These are phyloP conservation scores for Geoglossum glabrum DNA, from an alignment of 495 filamentous ascomycete species.

Conservation along the genomic window DNA sequence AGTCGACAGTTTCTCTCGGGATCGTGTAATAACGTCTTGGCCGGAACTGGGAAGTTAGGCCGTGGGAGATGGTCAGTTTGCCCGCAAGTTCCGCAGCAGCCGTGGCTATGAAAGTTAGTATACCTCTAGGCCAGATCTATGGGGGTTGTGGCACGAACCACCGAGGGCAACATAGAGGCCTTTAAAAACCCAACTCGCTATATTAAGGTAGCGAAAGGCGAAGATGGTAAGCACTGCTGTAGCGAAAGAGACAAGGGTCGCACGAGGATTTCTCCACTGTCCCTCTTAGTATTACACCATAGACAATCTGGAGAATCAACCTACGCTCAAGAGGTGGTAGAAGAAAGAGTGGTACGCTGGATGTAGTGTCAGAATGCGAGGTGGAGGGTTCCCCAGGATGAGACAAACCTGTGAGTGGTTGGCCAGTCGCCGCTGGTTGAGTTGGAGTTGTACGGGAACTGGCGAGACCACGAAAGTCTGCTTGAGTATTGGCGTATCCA, in stretches of 20 bases:
- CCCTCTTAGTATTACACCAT: neutral
- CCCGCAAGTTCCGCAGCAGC: slow-evolving; percentile 60
- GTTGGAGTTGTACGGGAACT: slow-evolving; percentile 45
- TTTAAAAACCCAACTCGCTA: slow-evolving; percentile 79
- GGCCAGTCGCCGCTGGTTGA: slow-evolving; percentile 55
- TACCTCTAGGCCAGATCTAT: slow-evolving; percentile 1
- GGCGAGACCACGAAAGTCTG: slow-evolving; percentile 59
- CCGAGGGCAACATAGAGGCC: slow-evolving; percentile 49
- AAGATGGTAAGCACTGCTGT: slow-evolving; percentile 63
- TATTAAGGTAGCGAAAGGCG: slow-evolving; percentile 70
- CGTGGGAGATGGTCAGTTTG: slow-evolving; percentile 51
- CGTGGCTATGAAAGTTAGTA: slow-evolving; percentile 34
- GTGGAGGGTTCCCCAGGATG: neutral
- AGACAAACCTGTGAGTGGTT: slow-evolving; percentile 58
- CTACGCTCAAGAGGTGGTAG: slow-evolving; percentile 62
- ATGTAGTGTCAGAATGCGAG: slow-evolving; percentile 7
- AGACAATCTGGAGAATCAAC: slow-evolving; percentile 13
- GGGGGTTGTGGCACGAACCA: slow-evolving; percentile 24
- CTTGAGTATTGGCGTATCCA: slow-evolving; percentile 45
- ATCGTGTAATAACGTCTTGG: slow-evolving; percentile 86
- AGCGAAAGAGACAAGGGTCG: slow-evolving; percentile 68
- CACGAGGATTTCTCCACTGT: slow-evolving; percentile 52
- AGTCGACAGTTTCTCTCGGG: slow-evolving; percentile 63
- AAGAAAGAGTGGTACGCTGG: slow-evolving; percentile 86
- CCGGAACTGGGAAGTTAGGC: slow-evolving; percentile 69